These are phyloP conservation scores for Laguncularia racemosa DNA, from an alignment of 345 rosid genomes.

Conservation along the genomic window DNA sequence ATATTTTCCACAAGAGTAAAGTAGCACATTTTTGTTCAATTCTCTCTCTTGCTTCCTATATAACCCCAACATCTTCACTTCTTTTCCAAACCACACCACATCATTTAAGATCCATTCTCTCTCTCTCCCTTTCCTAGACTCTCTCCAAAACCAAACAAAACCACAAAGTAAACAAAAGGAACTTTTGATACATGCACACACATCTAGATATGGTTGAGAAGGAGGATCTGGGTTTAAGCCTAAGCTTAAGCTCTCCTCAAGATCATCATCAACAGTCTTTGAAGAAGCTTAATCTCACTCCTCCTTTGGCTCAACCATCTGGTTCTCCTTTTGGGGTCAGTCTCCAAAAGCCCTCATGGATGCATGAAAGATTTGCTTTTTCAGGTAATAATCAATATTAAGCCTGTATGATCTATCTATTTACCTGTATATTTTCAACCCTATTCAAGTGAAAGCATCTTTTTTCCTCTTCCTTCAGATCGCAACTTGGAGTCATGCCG, in stretches of 20 bases:
- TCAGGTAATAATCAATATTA: constrained; percentile 37
- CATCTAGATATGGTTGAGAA: constrained; percentile 33
- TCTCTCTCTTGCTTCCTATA: constrained; percentile 37
- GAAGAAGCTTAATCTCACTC: constrained; percentile 39
- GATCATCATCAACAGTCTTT: constrained; percentile 18
- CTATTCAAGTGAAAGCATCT: background rate
- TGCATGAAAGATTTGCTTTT: constrained; percentile 14
- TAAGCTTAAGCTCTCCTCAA: constrained; percentile 59
- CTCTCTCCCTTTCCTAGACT: constrained; percentile 4
- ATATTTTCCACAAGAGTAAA: too few species aligned
- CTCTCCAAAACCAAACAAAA: background rate
- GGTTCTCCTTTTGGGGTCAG: constrained; percentile 25
- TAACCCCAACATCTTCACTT: constrained; percentile 20
- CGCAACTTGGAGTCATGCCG: constrained; percentile 45
- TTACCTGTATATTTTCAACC: background rate
- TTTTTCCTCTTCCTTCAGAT: constrained; percentile 43
- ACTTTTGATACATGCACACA: too few species aligned
- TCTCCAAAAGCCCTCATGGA: constrained; percentile 50
- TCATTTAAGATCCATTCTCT: background rate
- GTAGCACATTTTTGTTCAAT: too few species aligned
- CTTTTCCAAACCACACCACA: background rate
- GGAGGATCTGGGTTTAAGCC: constrained; percentile 79
- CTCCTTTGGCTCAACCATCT: constrained; percentile 18
- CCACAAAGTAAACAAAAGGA: too few species aligned
- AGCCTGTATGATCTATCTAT: constrained; percentile 18